Conservation (phyloP, 306 rosid genomes). For the Fragaria vesca region DNA sequence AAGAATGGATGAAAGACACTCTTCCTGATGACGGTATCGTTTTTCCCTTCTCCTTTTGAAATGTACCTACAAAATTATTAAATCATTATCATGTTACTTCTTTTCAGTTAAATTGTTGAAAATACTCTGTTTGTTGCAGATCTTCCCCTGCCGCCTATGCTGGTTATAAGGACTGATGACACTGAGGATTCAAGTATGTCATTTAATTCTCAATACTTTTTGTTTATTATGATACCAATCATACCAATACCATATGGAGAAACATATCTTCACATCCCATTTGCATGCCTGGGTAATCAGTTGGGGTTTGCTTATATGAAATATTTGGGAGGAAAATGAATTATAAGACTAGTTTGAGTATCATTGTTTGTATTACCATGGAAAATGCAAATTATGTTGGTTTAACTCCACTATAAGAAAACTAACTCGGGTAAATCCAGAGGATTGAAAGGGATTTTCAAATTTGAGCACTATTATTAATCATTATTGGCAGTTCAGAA, state of each 20-base stretch:
- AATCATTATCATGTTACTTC: neutral
- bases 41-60: neutral
- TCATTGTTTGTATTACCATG: neutral
- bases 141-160: slow-evolving; percentile 70
- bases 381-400: neutral
- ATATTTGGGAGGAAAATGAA: neutral
- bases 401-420: neutral
- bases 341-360: neutral
- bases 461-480: neutral
- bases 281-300: neutral
- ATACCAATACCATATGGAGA: neutral
- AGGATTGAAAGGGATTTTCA: neutral
- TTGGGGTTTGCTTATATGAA: neutral
- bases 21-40: slow-evolving; percentile 71
- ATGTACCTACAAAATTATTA: neutral
- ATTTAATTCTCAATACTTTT: neutral
- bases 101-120: neutral
- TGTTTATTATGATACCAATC: neutral
- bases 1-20: slow-evolving; percentile 91
- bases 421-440: neutral
- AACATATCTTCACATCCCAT: neutral
- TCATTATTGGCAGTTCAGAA: neutral
- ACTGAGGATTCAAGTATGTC: slow-evolving; percentile 74
- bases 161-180: slow-evolving; percentile 71
- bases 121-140: slow-evolving; percentile 40